Evolutionary conservation across 306 rosid genomes (phyloP), one percentile per base, ranked within the genome.

Genomic region (Dryas octopetala): DNA sequence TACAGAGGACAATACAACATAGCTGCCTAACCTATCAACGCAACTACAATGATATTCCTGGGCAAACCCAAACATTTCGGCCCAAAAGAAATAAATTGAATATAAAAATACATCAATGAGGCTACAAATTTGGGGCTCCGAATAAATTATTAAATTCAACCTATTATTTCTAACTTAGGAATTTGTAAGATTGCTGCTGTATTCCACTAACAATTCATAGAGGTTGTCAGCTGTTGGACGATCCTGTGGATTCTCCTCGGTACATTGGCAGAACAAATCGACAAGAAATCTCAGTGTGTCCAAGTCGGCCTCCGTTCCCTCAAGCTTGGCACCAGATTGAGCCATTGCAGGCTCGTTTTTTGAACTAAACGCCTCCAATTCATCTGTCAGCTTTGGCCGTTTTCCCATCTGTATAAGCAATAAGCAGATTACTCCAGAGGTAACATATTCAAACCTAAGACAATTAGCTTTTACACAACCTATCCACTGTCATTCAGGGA

Each of bases 201-300:
- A 87, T 23, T 74, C 81, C 16, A 85, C 77, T 80, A 96, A 69
- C 84, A 80, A 75, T 80, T 88, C 78, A 71, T 85, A 71, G 76
- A 96, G 89, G 78, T 87, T 81, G 77, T 90, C 78, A 58, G 97
- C 96, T 2, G 92, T 80, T 17, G 97, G 99, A 16, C 96, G 91
- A 60, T 87, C 85, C 7, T n/a, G 67, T 5, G 96, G 96, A 71
- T 88, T 82, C 74, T 88, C 92, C 68, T 80, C 65, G 0, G 96
- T 86, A 71, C 99, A 96, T 68, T 77, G 86, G 69, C 53, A 85
- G 71, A 89, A 96, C 84, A 96, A 80, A 66, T 92, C 87, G 63
- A 92, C 87, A 53, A 90, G 97, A 79, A 92, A 90, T 50, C 77
- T 72, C 75, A 83, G 46, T 10, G 60, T 48, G 48, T 74, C 89